Evolutionary conservation across 352 stramenopile genomes (phyloP).

Genomic region (Globisporangium alternatum): DNA sequence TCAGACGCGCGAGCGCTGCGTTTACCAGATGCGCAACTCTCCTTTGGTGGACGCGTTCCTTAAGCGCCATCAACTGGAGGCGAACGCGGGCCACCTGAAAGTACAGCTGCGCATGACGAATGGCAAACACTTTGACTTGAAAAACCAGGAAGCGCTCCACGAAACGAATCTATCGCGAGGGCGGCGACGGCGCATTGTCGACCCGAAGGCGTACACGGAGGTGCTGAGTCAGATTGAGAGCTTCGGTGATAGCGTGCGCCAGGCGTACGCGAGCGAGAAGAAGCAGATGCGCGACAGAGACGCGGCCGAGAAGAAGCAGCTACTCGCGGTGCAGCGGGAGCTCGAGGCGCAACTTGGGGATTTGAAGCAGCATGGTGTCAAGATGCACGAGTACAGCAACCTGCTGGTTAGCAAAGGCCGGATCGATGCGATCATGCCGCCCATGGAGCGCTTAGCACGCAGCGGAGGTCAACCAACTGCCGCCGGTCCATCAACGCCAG

Average conservation of each 20-base stretch:
- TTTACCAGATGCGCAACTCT: conserved; percentile 68
- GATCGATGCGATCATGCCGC: conserved; percentile 32
- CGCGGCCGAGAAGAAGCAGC: conserved; percentile 27
- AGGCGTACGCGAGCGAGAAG: conserved; percentile 39
- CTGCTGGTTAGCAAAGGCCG: conserved; percentile 54
- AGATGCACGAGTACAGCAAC: conserved; percentile 67
- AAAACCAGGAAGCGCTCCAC: conserved; percentile 47
- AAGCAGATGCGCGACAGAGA: conserved; percentile 34
- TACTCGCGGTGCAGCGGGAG: conserved; percentile 29
- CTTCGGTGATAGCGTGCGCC: conserved; percentile 51
- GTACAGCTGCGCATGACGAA: conserved; percentile 63
- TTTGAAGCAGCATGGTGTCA: conserved; percentile 29
- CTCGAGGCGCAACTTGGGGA: conserved; percentile 43
- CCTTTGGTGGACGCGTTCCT: conserved; percentile 58
- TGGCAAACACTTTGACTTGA: conserved; percentile 38
- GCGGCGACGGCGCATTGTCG: conserved; percentile 39
- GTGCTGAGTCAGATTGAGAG: conserved; percentile 52
- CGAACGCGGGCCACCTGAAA: conserved; percentile 39
- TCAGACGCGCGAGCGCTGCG: conserved; percentile 47
- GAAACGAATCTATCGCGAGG: conserved; percentile 29
- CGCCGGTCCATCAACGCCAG: background rate
- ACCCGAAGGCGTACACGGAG: conserved; percentile 47
- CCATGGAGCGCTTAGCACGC: conserved; percentile 2
- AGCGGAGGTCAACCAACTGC: background rate
- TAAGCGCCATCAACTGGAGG: conserved; percentile 45